phyloP scores from a whole-genome alignment of 2,329 filamentous ascomycete genomes.

The Tolypocladium amazonense region DNA sequence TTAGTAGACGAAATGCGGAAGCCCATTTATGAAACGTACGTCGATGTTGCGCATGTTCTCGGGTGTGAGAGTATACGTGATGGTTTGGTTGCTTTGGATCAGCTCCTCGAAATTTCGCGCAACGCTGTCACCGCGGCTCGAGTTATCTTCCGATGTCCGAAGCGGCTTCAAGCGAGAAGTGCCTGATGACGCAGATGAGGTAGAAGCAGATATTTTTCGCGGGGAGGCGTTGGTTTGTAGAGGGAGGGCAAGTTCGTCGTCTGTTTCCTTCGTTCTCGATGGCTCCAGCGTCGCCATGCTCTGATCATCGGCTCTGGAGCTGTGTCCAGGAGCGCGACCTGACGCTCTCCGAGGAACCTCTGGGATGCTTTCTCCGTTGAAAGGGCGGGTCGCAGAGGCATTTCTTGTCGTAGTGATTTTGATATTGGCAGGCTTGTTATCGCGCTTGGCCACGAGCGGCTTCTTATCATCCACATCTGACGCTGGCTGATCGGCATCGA shows the following conservation, averaged over 20 bases:
- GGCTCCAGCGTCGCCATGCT: constrained; percentile 30
- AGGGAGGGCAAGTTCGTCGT: constrained; percentile 16
- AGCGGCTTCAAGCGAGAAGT: constrained; percentile 41
- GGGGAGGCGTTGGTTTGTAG: constrained; percentile 13
- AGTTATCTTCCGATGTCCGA: constrained; percentile 48
- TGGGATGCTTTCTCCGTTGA: constrained; percentile 18
- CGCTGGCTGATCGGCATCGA: neutral
- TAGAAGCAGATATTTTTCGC: constrained; percentile 34
- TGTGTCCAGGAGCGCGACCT: constrained; percentile 11
- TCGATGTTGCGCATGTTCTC: constrained; percentile 69
- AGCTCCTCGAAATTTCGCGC: constrained; percentile 66
- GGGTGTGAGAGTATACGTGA: constrained; percentile 73
- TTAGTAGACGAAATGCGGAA: constrained; percentile 3
- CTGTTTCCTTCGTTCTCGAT: constrained; percentile 20
- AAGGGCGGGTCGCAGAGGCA: constrained; percentile 15
- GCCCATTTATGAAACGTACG: constrained; percentile 32
- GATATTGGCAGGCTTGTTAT: constrained; percentile 13
- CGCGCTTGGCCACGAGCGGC: neutral
- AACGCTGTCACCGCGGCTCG: constrained; percentile 43
- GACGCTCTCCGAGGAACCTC: constrained; percentile 23
- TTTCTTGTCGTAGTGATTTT: constrained; percentile 24
- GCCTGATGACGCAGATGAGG: constrained; percentile 39
- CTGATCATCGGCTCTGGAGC: constrained; percentile 19
- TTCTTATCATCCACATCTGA: neutral
- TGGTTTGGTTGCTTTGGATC: constrained; percentile 72